phyloP scores from a whole-genome alignment of 139 green algal species.

The Pleodorina starrii region DNA sequence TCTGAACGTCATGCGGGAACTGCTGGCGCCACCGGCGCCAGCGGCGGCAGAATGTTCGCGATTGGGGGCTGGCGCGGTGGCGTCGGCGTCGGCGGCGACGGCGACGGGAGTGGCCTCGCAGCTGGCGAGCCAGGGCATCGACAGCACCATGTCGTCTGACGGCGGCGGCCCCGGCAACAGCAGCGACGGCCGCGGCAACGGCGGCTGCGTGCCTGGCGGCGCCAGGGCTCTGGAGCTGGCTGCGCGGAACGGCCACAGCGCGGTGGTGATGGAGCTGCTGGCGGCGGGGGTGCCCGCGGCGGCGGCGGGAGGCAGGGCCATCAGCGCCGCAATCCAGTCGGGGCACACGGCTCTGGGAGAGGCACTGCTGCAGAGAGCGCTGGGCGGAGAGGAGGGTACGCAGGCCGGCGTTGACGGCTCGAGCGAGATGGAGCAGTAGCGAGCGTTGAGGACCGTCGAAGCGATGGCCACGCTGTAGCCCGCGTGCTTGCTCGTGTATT shows the following conservation, averaged over 20 bases:
- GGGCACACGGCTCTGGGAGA: not conserved
- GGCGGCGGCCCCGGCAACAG: not conserved
- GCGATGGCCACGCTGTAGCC: too few relatives aligned
- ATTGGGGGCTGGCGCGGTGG: too few relatives aligned
- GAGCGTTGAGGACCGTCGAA: too few relatives aligned
- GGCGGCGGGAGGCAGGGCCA: not conserved
- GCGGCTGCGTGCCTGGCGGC: not conserved
- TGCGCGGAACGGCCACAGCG: not conserved
- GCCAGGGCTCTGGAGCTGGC: slow-evolving; percentile 8
- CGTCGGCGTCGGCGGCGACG: not conserved
- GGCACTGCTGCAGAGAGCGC: not conserved
- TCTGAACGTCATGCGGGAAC: not conserved
- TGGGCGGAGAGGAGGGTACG: not conserved
- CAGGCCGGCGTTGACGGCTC: too few relatives aligned
- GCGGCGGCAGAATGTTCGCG: not conserved
- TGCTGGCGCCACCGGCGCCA: not conserved
- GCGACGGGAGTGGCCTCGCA: not conserved
- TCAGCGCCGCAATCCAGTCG: not conserved
- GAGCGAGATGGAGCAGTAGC: too few relatives aligned
- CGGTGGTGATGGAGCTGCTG: not conserved
- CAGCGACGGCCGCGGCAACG: not conserved
- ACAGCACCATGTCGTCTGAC: not conserved
- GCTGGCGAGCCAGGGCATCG: not conserved
- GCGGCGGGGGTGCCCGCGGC: not conserved
- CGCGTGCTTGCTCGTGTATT: too few relatives aligned